Evolutionary conservation across 2,329 filamentous ascomycete species (phyloP).

Genomic region (Sarocladiaceae sp.): DNA sequence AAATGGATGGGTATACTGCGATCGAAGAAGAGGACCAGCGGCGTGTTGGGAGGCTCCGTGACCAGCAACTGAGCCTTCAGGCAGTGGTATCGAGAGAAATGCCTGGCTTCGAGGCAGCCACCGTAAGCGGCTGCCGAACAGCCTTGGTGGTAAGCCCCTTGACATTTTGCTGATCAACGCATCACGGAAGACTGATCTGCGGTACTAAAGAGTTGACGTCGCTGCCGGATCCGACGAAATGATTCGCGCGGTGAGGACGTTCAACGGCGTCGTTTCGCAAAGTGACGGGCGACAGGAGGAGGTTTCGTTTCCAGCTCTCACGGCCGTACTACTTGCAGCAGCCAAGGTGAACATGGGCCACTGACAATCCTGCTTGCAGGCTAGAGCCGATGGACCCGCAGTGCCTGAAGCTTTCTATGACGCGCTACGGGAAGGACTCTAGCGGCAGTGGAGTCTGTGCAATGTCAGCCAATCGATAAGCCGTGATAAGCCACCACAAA

Average conservation of each 20-base stretch:
- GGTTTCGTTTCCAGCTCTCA: slow-evolving; percentile 10
- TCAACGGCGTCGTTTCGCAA: not conserved
- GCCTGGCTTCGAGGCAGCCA: slow-evolving; percentile 5
- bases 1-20: not conserved
- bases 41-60: not conserved
- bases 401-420: slow-evolving; percentile 26
- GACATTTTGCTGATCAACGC: slow-evolving; percentile 35
- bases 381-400: slow-evolving; percentile 1
- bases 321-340: too few species aligned
- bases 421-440: slow-evolving; percentile 22
- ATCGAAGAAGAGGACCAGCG: not conserved
- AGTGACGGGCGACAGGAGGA: not conserved
- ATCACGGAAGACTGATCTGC: not conserved
- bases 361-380: slow-evolving; percentile 9
- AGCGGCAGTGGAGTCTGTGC: not conserved
- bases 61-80: not conserved
- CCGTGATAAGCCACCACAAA: slow-evolving; percentile 36
- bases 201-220: not conserved
- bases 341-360: slow-evolving; percentile 10
- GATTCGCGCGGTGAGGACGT: not conserved
- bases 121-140: slow-evolving; percentile 28
- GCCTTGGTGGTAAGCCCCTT: slow-evolving; percentile 32
- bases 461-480: slow-evolving; percentile 34
- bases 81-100: not conserved
- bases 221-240: not conserved